Evolutionary conservation across 2,329 filamentous ascomycete genomes (phyloP).

Genomic region (Aureobasidium sp.): DNA sequence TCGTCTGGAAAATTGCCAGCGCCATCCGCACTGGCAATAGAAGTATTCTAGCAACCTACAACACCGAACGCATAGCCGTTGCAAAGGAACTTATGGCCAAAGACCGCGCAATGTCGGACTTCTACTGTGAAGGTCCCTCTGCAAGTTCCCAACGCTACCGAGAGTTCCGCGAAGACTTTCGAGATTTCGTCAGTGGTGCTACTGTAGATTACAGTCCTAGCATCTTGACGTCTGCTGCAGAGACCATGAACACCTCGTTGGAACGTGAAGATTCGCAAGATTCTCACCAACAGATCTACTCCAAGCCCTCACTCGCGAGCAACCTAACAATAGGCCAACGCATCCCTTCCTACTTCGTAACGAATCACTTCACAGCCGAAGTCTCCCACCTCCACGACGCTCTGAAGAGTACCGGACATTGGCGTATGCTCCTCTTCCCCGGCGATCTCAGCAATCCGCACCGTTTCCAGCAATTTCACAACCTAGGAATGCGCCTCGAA

Average conservation of each 20-base stretch:
- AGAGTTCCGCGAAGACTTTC: neutral
- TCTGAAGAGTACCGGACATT: neutral
- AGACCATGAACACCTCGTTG: neutral
- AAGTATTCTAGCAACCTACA: conserved; percentile 30
- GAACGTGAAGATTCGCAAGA: neutral
- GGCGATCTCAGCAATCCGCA: neutral
- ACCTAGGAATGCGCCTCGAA: neutral
- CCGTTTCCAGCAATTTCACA: neutral
- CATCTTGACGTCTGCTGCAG: neutral
- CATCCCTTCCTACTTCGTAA: neutral
- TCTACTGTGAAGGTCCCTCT: neutral
- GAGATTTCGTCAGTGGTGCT: neutral
- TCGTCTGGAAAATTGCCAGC: conserved; percentile 38
- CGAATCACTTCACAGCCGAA: conserved; percentile 3
- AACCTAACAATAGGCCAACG: neutral
- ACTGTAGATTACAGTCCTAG: neutral
- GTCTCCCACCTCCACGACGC: neutral
- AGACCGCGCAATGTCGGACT: conserved; percentile 23
- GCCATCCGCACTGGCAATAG: conserved; percentile 31
- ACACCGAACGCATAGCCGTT: conserved; percentile 34
- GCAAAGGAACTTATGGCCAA: conserved; percentile 37
- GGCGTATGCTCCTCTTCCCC: neutral
- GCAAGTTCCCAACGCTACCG: neutral
- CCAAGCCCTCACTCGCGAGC: neutral
- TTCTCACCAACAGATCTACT: neutral